Base-by-base conservation (phyloP, 2,329 filamentous ascomycete species). In the Orbilia quercus region DNA sequence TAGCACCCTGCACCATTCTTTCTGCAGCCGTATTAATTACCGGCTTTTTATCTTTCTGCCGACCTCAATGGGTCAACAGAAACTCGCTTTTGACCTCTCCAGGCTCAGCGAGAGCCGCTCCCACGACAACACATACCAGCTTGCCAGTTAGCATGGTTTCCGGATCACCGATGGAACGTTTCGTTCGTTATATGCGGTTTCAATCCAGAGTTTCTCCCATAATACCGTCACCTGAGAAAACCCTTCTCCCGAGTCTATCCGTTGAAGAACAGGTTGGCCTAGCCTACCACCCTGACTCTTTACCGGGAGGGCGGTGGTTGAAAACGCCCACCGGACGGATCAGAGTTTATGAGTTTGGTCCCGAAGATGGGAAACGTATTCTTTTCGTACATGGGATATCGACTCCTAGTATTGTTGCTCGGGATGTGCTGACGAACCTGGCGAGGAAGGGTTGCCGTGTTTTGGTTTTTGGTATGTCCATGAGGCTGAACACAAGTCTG, bases 361-460 rank as follows among this genome's bases (percentile, higher is more conserved):
- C 90, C 0, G 84, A 87, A 69, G 82, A 85, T 36, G 91, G 91
- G 0, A 84, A 87, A 25, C 92, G 89, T 78, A 87, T 94, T 0
- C 81, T 96, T 12, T 82, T 96, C 23, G 81, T 96, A 14, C 92
- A 94, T 80, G 92, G 92, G 3, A 93, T 95, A 77, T 90, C 88
- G 54, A 95, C 91, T 4, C 91, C 92, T 0, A 88, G 88, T 74
- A 82, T 93, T 51, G 85, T 90, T 0, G 81, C 94, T 16, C 88
- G 87, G 1, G 84, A 86, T 44, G 79, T 95, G 36, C 90, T 89
- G 12, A 83, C 87, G 78, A 85, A 84, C 58, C 83, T 96, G 57
- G 90, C 86, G 0, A 81, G 83, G 64, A 75, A 60, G 5, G 90
- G 91, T 0, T 92, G 86, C 79, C 84, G 91, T 73, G 91, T 96